phyloP scores from a whole-genome alignment of 2,329 filamentous ascomycete genomes.

The Talaromyces sp. region DNA sequence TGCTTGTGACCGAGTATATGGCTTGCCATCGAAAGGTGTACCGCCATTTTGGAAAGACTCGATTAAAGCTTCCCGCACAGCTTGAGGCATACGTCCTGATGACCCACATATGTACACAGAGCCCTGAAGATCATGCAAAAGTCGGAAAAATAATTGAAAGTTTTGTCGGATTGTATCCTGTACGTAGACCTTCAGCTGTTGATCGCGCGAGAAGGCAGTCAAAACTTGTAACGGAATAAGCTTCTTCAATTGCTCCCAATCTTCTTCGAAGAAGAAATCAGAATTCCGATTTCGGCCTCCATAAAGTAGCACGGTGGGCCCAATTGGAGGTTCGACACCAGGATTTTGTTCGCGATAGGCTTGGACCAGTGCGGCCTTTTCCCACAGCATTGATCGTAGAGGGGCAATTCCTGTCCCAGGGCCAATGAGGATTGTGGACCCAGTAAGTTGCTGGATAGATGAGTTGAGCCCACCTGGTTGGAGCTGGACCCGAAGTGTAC shows the following conservation, averaged over 20 bases:
- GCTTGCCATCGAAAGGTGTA: slow-evolving; percentile 42
- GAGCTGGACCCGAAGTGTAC: slow-evolving; percentile 62
- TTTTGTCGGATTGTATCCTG: slow-evolving; percentile 64
- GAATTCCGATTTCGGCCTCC: slow-evolving; percentile 74
- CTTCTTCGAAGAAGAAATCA: slow-evolving; percentile 80
- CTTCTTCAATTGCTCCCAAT: slow-evolving; percentile 63
- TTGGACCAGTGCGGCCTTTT: slow-evolving; percentile 57
- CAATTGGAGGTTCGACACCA: slow-evolving; percentile 32
- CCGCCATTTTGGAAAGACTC: slow-evolving; percentile 58
- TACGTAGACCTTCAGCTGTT: slow-evolving; percentile 66
- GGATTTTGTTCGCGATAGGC: slow-evolving; percentile 33
- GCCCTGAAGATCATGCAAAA: slow-evolving; percentile 56
- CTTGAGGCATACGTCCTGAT: slow-evolving; percentile 72
- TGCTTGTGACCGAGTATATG: slow-evolving; percentile 50
- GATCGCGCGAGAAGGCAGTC: slow-evolving; percentile 73
- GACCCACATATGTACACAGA: slow-evolving; percentile 57
- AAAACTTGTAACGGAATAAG: slow-evolving; percentile 56
- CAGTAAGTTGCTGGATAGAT: slow-evolving; percentile 49
- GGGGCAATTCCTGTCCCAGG: slow-evolving; percentile 88
- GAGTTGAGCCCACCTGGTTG: slow-evolving; percentile 56
- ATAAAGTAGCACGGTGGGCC: slow-evolving; percentile 70
- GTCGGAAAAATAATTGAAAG: slow-evolving; percentile 51
- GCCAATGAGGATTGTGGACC: slow-evolving; percentile 74
- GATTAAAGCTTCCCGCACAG: slow-evolving; percentile 67
- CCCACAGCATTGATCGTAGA: slow-evolving; percentile 76